Evolutionary conservation across 2,329 filamentous ascomycete genomes (phyloP), one percentile per base, ranked within the genome.

Genomic region (Polytolypa hystricis): DNA sequence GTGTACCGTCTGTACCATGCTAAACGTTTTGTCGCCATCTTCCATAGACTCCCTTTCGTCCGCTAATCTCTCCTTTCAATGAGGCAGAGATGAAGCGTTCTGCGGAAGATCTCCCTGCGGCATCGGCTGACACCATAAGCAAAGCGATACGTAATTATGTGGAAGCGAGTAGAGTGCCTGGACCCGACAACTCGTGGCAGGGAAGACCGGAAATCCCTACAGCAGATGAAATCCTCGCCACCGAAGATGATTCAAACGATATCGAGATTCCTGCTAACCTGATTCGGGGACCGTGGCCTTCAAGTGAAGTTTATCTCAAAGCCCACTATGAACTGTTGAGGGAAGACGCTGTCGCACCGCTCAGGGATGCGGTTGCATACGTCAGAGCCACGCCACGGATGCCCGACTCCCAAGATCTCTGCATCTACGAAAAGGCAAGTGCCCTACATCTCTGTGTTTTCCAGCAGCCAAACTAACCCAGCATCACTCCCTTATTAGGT

Each of bases 301-400:
- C 66, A 4, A 79, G 73, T 30, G 67, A 75, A 1, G 64, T 69
- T 0, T 94, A 93, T 40, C 64, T 94, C 0, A 64, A 74, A 20
- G 71, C 75, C 0, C 83, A 93, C 33, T 93, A 91, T 51, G 66
- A 75, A 3, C 70, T 94, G 2, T 66, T 85, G 5, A 71, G 86
- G 2, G 81, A 85, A 50, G 85, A 94, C 51, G 73, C 77, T 0
- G 64, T 83, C 3, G 72, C 80, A 9, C 71, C 78, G 1, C 65
- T 94, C 0, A 72, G 85, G 5, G 69, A 75, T 42, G 77, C 82
- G 0, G 70, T 93, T 1, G 59, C 63, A 0, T 58, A 67, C 9
- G 70, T 81, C 37, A 69, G 66, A 16, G 45, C 56, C 1, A 50
- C 69, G 5, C 76, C 78, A 0, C 42, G 51, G 0, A 74, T 76